Conservation (phyloP, 202 grass and related monocot genomes). For the Panicum hallii region DNA sequence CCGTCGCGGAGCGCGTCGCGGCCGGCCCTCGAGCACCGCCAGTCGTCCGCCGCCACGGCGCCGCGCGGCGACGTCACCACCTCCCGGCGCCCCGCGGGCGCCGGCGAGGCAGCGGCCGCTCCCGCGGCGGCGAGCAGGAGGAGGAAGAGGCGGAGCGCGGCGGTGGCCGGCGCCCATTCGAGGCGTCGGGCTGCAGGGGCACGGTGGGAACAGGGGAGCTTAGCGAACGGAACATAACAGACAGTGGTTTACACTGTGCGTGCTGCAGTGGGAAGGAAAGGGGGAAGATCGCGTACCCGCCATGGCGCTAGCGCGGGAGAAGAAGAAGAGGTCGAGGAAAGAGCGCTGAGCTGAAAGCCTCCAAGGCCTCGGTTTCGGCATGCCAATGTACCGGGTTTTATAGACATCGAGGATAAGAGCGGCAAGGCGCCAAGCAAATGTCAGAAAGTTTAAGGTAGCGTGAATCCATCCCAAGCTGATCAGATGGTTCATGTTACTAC, state of each 20-base stretch:
- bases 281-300: neutral
- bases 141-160: constrained; percentile 17
- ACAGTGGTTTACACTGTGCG: neutral
- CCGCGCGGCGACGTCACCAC: constrained; percentile 56
- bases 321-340: neutral
- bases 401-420: neutral
- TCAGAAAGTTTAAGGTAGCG: too few relatives aligned
- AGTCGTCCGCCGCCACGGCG: constrained; percentile 83
- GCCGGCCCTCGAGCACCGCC: constrained; percentile 74
- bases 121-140: neutral
- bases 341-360: neutral
- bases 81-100: constrained; percentile 46
- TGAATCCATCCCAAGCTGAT: too few relatives aligned
- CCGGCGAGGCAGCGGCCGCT: neutral
- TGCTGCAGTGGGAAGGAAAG: neutral
- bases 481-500: too few relatives aligned
- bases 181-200: constrained; percentile 24
- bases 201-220: neutral
- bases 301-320: neutral
- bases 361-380: neutral
- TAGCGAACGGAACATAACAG: neutral
- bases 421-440: neutral
- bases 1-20: constrained; percentile 68
- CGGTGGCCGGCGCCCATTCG: neutral
- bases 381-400: neutral